Percentiles rank a stretch among this genome's conserved stretches.
Conservation (phyloP, 768 basidiomycete species). For the Amanita exitialis region DNA sequence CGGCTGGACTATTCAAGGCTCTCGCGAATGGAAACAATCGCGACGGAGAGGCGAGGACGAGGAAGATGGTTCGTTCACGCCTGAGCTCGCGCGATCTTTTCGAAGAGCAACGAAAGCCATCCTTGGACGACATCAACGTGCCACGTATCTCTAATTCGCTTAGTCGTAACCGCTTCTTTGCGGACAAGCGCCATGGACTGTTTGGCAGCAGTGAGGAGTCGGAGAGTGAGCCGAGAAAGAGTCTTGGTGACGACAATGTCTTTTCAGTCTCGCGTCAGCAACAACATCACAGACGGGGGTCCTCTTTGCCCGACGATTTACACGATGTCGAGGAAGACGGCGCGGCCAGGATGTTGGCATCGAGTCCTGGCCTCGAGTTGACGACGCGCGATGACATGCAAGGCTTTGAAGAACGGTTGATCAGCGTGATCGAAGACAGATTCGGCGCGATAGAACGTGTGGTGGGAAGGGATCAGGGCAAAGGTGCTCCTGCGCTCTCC, state of each 20-base stretch:
- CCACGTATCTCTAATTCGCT: conserved; percentile 57
- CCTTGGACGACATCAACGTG: conserved; percentile 68
- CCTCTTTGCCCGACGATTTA: conserved; percentile 48
- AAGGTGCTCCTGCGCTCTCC: conserved; percentile 19
- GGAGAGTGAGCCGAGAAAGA: neutral
- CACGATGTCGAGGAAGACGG: conserved; percentile 34
- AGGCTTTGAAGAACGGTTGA: conserved; percentile 51
- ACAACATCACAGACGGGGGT: conserved; percentile 36
- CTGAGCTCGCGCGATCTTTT: conserved; percentile 67
- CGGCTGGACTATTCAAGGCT: conserved; percentile 81
- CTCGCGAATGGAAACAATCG: conserved; percentile 30
- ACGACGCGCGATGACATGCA: conserved; percentile 49
- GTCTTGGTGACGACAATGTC: conserved; percentile 22
- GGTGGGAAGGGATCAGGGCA: conserved; percentile 12
- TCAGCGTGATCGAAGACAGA: conserved; percentile 61
- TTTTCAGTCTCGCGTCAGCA: conserved; percentile 19
- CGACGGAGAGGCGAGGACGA: conserved; percentile 52
- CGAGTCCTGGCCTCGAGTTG: conserved; percentile 15
- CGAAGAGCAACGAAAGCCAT: conserved; percentile 46
- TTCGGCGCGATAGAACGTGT: conserved; percentile 40
- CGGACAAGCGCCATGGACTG: conserved; percentile 28
- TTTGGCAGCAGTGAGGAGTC: neutral
- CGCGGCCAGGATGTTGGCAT: neutral
- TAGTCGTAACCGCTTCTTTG: conserved; percentile 43
- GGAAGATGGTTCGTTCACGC: conserved; percentile 65